These are phyloP conservation scores for Cladophialophora carrionii DNA, from an alignment of 2,329 filamentous ascomycete species.

Conservation along the genomic window DNA sequence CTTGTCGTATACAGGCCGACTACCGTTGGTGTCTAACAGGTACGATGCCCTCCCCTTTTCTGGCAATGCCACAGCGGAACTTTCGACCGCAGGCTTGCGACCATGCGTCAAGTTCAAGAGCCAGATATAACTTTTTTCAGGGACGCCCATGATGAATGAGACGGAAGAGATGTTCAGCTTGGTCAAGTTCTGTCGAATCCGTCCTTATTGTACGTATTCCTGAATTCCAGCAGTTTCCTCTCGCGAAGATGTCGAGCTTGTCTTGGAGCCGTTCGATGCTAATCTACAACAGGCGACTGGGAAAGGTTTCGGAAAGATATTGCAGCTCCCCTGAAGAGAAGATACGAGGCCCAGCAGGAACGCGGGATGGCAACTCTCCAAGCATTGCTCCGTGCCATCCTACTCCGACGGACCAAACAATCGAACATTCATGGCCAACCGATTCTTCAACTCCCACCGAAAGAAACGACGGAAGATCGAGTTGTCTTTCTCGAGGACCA, in stretches of 20 bases:
- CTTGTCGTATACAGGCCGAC: conserved; percentile 60
- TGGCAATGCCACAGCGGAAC: too few species aligned
- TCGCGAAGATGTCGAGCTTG: background rate
- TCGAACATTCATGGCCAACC: conserved; percentile 79
- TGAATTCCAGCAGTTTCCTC: background rate
- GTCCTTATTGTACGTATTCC: conserved; percentile 63
- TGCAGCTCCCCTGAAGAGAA: conserved; percentile 56
- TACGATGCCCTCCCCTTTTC: background rate
- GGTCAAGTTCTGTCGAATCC: conserved; percentile 74
- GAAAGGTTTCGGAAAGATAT: conserved; percentile 63
- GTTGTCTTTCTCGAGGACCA: conserved; percentile 71
- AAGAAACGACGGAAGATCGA: conserved; percentile 64
- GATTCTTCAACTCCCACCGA: conserved; percentile 69
- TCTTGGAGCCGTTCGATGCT: background rate
- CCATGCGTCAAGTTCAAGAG: background rate
- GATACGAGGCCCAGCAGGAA: conserved; percentile 46
- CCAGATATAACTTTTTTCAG: background rate
- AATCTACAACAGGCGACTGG: conserved; percentile 48
- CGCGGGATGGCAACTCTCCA: conserved; percentile 72
- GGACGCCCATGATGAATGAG: conserved; percentile 87
- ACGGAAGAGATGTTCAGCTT: conserved; percentile 77
- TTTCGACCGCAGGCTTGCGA: background rate
- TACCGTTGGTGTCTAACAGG: conserved; percentile 74
- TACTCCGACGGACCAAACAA: conserved; percentile 80
- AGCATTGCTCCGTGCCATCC: conserved; percentile 74